Evolutionary conservation across 805 yeast genomes (phyloP), one percentile per base, ranked within the genome.

Genomic region (Teunomyces cretensis): DNA sequence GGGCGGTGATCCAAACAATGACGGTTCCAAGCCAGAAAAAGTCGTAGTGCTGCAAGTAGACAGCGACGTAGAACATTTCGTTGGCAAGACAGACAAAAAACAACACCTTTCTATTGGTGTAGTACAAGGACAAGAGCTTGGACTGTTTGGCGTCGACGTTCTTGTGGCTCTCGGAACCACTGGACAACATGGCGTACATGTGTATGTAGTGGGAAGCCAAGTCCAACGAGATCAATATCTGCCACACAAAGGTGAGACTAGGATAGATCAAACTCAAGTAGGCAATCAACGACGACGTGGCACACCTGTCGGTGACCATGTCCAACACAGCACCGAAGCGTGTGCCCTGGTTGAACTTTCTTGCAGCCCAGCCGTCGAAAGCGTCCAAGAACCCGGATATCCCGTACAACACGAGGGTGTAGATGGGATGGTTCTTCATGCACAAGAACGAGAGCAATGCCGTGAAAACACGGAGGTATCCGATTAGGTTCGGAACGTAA

Each of bases 271-370:
- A 83, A 53, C 94, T 81, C 46, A 94, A 74, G 64, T 79, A 94
- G 64, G 96, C 90, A 54, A 94, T 83, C 58, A 94, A 76, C n/a
- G 96, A 86, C 11, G 96, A 81, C 0, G 99, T 94, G 11, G 99
- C 91, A 63, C 97, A 94, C 61, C 99, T 78, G 65, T 94, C 99
- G 14, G 99, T 92, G 27, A 94, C 97, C 99, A 94, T 94, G 67
- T 94, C 99, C 56, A 94, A 77, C 15, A 95, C 96, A 14, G 99
- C 98, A 30, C 99, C 99, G 54, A 89, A 88, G 54, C 81, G 79
- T 27, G 97, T 88, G 12, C 96, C 85, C 65, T 94, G 99, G 62
- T 87, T 81, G 63, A 76, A 88, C 57, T 78, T 78, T 51, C 99
- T 78, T 4, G 99, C 99, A 46, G 96, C 96, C 44, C 85, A 83